A percentile compares a stretch with the other conserved stretches of the same genome.
Evolutionary conservation across 164 flowering plant genomes (phyloP).

Genomic region (Sedum album): DNA sequence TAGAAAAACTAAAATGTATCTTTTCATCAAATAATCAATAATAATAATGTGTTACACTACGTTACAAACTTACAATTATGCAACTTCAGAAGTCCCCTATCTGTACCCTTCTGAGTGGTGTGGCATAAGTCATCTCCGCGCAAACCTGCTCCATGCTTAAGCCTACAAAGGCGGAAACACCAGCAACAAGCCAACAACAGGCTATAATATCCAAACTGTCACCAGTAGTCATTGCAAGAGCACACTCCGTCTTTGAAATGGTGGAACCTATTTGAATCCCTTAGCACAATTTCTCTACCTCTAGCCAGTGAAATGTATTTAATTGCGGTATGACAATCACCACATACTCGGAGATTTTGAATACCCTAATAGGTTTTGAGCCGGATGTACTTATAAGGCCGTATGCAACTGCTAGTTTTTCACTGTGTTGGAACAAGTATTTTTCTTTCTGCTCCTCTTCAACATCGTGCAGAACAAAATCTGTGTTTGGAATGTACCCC

Average conservation of each 20-base stretch:
- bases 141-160: not conserved
- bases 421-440: conserved; percentile 70
- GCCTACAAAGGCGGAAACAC: not conserved
- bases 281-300: conserved; percentile 55
- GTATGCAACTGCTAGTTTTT: conserved; percentile 74
- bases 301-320: conserved; percentile 44
- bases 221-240: conserved; percentile 87
- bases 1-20: too few species aligned
- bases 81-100: not conserved
- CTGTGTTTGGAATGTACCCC: conserved; percentile 66
- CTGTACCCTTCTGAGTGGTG: not conserved
- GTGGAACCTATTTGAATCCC: conserved; percentile 74
- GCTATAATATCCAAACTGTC: conserved; percentile 8
- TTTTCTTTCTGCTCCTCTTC: conserved; percentile 67
- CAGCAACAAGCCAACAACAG: too few species aligned
- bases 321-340: conserved; percentile 71
- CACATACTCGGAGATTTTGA: conserved; percentile 77
- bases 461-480: conserved; percentile 68
- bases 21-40: not conserved
- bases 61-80: not conserved
- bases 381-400: conserved; percentile 50
- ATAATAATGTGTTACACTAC: too few species aligned
- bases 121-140: not conserved
- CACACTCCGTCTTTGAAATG: conserved; percentile 58
- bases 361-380: conserved; percentile 49